Base-by-base conservation (phyloP, 495 filamentous ascomycete genomes). In the Parathielavia hyrcaniae region DNA sequence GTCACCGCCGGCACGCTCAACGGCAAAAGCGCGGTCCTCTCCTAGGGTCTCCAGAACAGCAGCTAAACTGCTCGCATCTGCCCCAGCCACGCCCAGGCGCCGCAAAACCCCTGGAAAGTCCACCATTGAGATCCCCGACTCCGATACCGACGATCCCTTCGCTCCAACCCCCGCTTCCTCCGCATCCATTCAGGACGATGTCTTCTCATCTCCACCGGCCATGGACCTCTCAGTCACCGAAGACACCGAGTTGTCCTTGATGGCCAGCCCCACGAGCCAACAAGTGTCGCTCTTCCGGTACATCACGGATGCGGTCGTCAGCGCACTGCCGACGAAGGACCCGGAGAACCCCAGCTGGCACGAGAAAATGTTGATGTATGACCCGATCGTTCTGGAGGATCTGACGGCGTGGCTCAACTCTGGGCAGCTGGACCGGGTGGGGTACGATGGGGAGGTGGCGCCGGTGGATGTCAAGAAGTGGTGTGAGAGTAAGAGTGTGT, bases 301-400 rank as follows among this genome's bases (percentile, higher is more conserved):
- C 59, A 89, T 96, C 54, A 89, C 86, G 3, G 73, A 76, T 40
- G 84, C 86, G 8, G 76, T 96, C 41, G 80, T 66, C 8, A 70
- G 67, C 9, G 74, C 71, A 59, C 78, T 75, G 32, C 80, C 64
- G 56, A 81, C 76, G 16, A 79, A 67, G 43, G 74, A 80, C 65
- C 75, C 71, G 6, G 55, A 58, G 26, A 69, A 73, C 35, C 83
- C 81, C 12, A 88, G 79, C 8, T 97, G 89, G 86, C 77, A 95
- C 53, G 86, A 96, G 74, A 92, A 90, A 69, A 96, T 98, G 47
- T 77, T 97, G 17, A 84, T 96, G 72, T 97, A 92, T 67, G 92
- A 97, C 61, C 90, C 95, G 0, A 86, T 98, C 40, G 77, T 93
- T 0, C 67, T 97, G 1, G 93, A 97, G 69, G 93, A 97, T 55